Conservation (phyloP, 306 rosid species). For the cucumber (Cucumis sativus) region Cucumber_9930_V3 NC_026657.2:28660001-28660500, state of each 20-base stretch:
- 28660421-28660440: background rate
- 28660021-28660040: conserved; percentile 38
- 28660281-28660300: background rate
- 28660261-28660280: background rate
- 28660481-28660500: background rate
- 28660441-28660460: background rate
- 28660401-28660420: background rate
- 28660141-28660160: conserved; percentile 9
- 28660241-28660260: background rate
- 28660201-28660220: background rate
- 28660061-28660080: conserved; percentile 25
- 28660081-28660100: conserved; percentile 31
- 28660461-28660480: background rate
- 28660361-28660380: background rate
- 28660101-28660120: conserved; percentile 52
- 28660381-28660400: background rate
- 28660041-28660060: conserved; percentile 39
- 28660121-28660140: conserved; percentile 18
- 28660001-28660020: conserved; percentile 39
- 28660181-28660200: conserved; percentile 9
- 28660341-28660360: background rate
- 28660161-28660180: conserved; percentile 29
- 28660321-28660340: background rate
- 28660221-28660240: background rate
- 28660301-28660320: background rate